phyloP scores from a whole-genome alignment of 2,329 filamentous ascomycete species.

The Coniosporium tulheliwenetii region DNA sequence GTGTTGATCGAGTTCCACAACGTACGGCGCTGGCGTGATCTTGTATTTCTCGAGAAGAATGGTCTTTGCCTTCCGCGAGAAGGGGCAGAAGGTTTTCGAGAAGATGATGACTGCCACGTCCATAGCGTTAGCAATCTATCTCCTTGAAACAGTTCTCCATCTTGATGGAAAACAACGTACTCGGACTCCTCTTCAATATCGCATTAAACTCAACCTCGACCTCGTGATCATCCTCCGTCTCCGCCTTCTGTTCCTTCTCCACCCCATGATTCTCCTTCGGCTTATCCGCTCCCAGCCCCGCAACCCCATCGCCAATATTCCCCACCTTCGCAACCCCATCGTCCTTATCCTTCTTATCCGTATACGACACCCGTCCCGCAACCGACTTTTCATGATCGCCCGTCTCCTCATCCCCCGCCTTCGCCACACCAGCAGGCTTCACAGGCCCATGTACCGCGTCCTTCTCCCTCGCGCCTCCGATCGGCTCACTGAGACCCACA shows the following conservation, averaged over 20 bases:
- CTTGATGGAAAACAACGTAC: conserved; percentile 33
- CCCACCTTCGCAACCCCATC: conserved; percentile 29
- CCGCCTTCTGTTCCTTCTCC: conserved; percentile 21
- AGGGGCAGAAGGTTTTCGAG: conserved; percentile 85
- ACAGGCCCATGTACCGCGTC: conserved; percentile 3
- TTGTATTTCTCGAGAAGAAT: conserved; percentile 72
- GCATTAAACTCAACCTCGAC: conserved; percentile 56
- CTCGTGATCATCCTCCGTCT: conserved; percentile 44
- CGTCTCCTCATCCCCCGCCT: conserved; percentile 13
- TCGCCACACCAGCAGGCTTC: neutral
- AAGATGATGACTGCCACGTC: conserved; percentile 66
- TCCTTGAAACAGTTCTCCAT: too few species aligned
- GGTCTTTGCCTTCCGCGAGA: conserved; percentile 70
- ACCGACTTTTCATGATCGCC: conserved; percentile 2
- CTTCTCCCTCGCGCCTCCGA: conserved; percentile 1
- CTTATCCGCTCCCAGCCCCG: conserved; percentile 23
- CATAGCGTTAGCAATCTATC: conserved; percentile 1
- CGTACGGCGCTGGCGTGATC: conserved; percentile 66
- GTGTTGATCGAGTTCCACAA: conserved; percentile 83
- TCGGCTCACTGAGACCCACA: neutral
- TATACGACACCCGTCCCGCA: conserved; percentile 6
- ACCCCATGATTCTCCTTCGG: conserved; percentile 13
- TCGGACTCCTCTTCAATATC: conserved; percentile 72
- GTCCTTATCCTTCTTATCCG: conserved; percentile 18
- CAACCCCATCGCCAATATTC: conserved; percentile 17